phyloP scores from a whole-genome alignment of 805 yeast species.

The Saccharomycopsis capsularis region DNA sequence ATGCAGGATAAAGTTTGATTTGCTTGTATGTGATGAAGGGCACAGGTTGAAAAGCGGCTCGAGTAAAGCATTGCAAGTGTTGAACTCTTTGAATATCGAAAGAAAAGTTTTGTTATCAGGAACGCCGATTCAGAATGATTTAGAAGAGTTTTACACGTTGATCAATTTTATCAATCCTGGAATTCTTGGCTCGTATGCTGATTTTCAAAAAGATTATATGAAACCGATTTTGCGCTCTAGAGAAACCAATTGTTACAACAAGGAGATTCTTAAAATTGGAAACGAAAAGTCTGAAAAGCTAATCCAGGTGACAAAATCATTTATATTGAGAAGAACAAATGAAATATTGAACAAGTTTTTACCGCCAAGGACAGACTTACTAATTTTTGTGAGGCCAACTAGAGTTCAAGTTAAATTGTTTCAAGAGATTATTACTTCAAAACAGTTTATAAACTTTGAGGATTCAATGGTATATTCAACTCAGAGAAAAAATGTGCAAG shows the following conservation, averaged over 20 bases:
- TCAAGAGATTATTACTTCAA: slow-evolving; percentile 38
- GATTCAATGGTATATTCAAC: slow-evolving; percentile 26
- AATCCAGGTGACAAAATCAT: slow-evolving; percentile 53
- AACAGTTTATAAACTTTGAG: slow-evolving; percentile 29
- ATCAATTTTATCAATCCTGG: slow-evolving; percentile 84
- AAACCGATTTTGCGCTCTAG: slow-evolving; percentile 68
- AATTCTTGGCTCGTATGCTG: slow-evolving; percentile 53
- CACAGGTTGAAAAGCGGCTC: slow-evolving; percentile 75
- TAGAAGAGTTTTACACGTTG: slow-evolving; percentile 73
- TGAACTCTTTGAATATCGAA: slow-evolving; percentile 47
- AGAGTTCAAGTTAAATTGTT: slow-evolving; percentile 50
- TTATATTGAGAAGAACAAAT: slow-evolving; percentile 69
- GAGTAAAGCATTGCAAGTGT: slow-evolving; percentile 62
- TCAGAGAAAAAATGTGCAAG: slow-evolving; percentile 23
- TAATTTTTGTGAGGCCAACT: slow-evolving; percentile 76
- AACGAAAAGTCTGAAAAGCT: slow-evolving; percentile 56
- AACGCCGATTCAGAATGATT: slow-evolving; percentile 90
- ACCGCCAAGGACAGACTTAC: slow-evolving; percentile 68
- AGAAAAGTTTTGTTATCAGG: slow-evolving; percentile 71
- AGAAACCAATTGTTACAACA: slow-evolving; percentile 48
- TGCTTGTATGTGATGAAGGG: slow-evolving; percentile 91
- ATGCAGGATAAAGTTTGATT: slow-evolving; percentile 42
- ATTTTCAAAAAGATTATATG: slow-evolving; percentile 55
- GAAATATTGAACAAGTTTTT: slow-evolving; percentile 48
- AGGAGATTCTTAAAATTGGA: slow-evolving; percentile 47